Conservation (phyloP, 2,329 filamentous ascomycete species). For the Xylogone sp. region DNA sequence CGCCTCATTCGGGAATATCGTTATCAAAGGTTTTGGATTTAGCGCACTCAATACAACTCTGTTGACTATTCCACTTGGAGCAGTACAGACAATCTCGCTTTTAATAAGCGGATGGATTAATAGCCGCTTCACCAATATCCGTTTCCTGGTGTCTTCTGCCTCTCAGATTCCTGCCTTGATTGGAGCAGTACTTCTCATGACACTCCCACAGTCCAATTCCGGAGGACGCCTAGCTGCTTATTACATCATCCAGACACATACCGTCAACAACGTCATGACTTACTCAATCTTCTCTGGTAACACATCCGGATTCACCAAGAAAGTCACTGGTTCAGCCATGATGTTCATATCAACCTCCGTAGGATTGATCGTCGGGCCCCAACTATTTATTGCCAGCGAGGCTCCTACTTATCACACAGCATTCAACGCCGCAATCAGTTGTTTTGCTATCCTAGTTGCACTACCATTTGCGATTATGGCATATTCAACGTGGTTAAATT, state of each 20-base stretch:
- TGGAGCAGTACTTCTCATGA: neutral
- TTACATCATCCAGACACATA: neutral
- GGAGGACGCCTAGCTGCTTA: neutral
- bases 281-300: conserved; percentile 52
- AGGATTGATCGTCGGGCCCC: conserved; percentile 51
- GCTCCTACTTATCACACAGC: neutral
- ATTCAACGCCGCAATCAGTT: neutral
- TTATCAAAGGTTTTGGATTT: conserved; percentile 35
- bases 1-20: conserved; percentile 32
- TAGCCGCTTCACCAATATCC: conserved; percentile 30
- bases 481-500: neutral
- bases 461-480: neutral
- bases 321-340: conserved; percentile 66
- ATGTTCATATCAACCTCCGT: conserved; percentile 71
- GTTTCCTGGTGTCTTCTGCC: neutral
- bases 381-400: neutral
- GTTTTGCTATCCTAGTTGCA: neutral
- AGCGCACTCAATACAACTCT: conserved; percentile 33
- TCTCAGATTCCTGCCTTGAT: neutral
- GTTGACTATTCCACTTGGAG: conserved; percentile 31
- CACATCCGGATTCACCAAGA: conserved; percentile 70
- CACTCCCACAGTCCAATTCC: neutral
- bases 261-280: conserved; percentile 17
- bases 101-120: conserved; percentile 55
- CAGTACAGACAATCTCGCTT: conserved; percentile 27